phyloP scores from a whole-genome alignment of 2,329 filamentous ascomycete species.

The Xylariaceae sp. region DNA sequence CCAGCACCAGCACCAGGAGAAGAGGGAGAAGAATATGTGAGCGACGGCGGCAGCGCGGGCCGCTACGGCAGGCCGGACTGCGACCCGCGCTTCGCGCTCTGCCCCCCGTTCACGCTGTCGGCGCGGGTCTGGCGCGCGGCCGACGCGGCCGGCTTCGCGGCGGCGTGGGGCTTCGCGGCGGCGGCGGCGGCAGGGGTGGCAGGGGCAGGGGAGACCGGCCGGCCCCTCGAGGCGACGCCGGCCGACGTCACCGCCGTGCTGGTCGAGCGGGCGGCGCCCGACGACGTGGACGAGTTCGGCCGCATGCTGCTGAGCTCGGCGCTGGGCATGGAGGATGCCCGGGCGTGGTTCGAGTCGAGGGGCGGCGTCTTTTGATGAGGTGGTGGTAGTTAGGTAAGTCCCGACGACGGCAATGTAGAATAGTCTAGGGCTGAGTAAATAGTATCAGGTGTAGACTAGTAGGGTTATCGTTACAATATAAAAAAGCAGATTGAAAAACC shows the following conservation, averaged over 20 bases:
- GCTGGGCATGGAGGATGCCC: constrained; percentile 10
- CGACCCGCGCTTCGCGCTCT: constrained; percentile 4
- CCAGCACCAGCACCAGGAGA: background rate
- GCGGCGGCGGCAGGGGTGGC: no score
- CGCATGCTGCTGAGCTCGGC: constrained; percentile 9
- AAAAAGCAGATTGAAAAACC: no score
- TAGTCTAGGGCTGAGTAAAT: no score
- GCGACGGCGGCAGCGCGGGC: no score
- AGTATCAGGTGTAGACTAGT: no score
- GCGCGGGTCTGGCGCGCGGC: constrained; percentile 12
- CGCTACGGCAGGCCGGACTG: no score
- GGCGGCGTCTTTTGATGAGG: constrained; percentile 2
- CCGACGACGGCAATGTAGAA: no score
- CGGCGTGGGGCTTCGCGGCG: constrained; percentile 13
- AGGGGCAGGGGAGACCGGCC: no score
- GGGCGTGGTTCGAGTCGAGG: constrained; percentile 10
- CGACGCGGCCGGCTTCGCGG: constrained; percentile 10
- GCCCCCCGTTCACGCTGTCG: constrained; percentile 11
- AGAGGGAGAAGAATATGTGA: no score
- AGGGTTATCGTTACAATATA: no score
- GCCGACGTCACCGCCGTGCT: constrained; percentile 5
- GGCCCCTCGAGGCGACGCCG: constrained; percentile 7
- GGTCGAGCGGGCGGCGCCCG: background rate
- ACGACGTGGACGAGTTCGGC: constrained; percentile 11
- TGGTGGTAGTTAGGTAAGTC: no score